Evolutionary conservation across 1,139 yeast species (phyloP), one percentile per base, ranked within the genome.

Genomic region (Diutina neorugosa): DNA sequence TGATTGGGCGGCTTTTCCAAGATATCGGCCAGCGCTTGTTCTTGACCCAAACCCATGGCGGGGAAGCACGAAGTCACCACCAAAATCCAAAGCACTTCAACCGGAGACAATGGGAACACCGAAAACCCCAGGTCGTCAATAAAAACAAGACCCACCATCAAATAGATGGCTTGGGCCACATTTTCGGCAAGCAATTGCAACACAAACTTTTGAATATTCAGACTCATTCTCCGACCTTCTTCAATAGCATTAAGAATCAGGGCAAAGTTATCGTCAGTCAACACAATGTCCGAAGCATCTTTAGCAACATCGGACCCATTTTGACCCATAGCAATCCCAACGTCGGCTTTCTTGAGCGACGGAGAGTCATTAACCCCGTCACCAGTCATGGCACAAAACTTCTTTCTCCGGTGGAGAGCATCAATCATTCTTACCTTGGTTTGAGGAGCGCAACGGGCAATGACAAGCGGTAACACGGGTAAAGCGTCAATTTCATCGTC

Each of bases 251-350:
- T 81, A 55, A 84, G 74, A 63, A 85, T 84, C 14, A 90, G 83
- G 3, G 91, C 84, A 67, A 85, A 85, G 65, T 85, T 85, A 63
- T 85, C 93, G 65, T 84, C 90, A 23, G 84, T 76, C 55, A 85
- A 72, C 42, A 85, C 85, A 65, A 85, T 83, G 64, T 85, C 93
- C 34, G 88, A 78, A 2, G 89, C 89, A 63, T 85, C 89, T 65
- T 85, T 85, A 31, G 93, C 93, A 51, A 85, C 91, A 66, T 85
- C 93, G 11, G 89, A 82, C 12, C 91, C 93, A 58, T 84, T 81
- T 62, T 82, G 75, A 52, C 93, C 93, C 93, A 85, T 85, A n/a
- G 91, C 89, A 64, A 86, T 85, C 60, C 95, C 94, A 55, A 86
- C 89, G 66, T 86, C 93, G 1, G 94, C 87, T 57, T 79, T 82